Base-by-base conservation (phyloP, 139 green algal genomes). In the Mesotaenium endlicherianum region DNA sequence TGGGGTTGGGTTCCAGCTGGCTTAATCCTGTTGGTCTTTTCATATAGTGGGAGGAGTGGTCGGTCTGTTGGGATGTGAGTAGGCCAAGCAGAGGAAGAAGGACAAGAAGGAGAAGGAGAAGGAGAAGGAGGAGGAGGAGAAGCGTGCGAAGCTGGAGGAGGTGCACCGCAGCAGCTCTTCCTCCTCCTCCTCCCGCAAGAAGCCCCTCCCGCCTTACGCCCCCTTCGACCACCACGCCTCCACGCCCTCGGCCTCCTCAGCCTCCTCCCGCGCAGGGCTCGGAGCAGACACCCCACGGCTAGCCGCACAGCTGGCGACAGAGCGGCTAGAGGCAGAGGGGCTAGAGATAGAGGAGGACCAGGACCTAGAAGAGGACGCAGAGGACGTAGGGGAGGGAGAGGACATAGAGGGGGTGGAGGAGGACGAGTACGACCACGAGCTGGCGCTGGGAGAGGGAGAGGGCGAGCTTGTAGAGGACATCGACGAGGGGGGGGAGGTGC, bases 71-170 rank as follows among this genome's bases (percentile, higher is more conserved):
- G 26, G 53, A 64, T 34, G 20, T 64, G n/a, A 84, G 69, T 41
- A 91, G 67, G 68, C 67, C 6, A 91, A 91, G 75, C 86, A 91
- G 60, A n/a, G 79, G 64, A 88, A 86, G 81, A 91, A 90, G 76
- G 81, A 87, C 16, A 36, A 77, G 40, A 86, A 91, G 84, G 87
- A 86, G 30, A 71, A 81, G 90, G 92, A 96, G 82, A 81, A 16
- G 70, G 39, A 38, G 60, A 26, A 77, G 87, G 20, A 84, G 88
- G 8, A 8, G 64, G 11, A 14, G 43, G 34, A 16, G 75, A 88
- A 93, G 20, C 84, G 92, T 49, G 34, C 1, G 36, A 26, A 3
- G 30, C 11, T 49, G 74, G 64, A 80, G 87, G 77, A 42, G 44
- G 47, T 71, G 43, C 70, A 59, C 17, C 84, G 90, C n/a, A n/a